Evolutionary conservation across 2,329 filamentous ascomycete species (phyloP), one percentile per base, ranked within the genome.

Genomic region (Aureobasidium musti): DNA sequence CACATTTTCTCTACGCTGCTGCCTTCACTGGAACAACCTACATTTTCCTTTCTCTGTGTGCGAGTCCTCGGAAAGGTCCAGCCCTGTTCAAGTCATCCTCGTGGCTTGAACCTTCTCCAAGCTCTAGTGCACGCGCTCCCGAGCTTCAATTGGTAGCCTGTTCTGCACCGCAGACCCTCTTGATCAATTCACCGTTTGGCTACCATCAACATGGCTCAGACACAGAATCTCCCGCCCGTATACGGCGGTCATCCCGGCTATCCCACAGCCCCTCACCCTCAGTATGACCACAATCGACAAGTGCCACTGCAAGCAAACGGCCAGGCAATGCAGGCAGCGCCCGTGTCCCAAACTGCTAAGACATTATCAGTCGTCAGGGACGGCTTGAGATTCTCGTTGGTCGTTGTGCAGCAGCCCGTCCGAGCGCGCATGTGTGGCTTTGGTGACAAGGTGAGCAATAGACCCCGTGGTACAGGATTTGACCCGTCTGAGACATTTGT

Each of bases 341-440:
- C 50, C 21, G 49, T 30, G 13, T 30, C 45, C 50, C 49, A 56
- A n/a, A 39, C 28, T 30, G 39, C 49, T 26, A 50, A 41, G 37
- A 65, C 37, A 10, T 23, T 45, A 14, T 65, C 61, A 17, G 28
- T 28, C 19, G 50, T 47, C 28, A 30, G 50, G 26, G 61, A 65
- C 11, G 37, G 39, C 23, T 56, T 52, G 61, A 21, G 39, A 37
- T 65, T 56, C 39, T 54, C 61, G 3, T 47, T 65, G 49, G 26
- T 65, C n/a, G 91, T 97, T 68, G 88, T 91, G 71, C 95, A 99
- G 80, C 92, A 98, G 78, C 95, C 95, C 60, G 85, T 91, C 73
- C 88, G 95, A 73, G 95, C 95, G 71, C 91, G 95, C 69, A 98
- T 98, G 95, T 99, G 95, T 81, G 95, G 95, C 8, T 99, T 98